These are phyloP conservation scores for Pterulicium gracile DNA, from an alignment of 1,284 basidiomycete species.

Conservation along the genomic window DNA sequence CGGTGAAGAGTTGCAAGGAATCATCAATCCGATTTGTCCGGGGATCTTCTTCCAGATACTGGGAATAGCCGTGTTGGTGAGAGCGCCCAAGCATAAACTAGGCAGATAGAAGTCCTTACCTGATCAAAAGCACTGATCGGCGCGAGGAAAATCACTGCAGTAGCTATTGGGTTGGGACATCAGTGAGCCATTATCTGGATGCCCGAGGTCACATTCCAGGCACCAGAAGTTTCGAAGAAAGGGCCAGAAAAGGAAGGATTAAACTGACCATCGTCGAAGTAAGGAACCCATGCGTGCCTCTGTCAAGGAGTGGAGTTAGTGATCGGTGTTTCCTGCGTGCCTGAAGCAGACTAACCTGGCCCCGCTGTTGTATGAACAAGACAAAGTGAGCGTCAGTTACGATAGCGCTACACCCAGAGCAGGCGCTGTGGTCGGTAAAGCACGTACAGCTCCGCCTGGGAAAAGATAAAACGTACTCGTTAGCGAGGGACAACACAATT, in stretches of 20 bases:
- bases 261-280: conserved; percentile 67
- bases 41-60: conserved; percentile 75
- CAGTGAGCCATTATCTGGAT: too few relatives aligned
- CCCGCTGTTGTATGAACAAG: conserved; percentile 26
- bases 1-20: conserved; percentile 65
- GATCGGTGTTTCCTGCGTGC: conserved; percentile 1
- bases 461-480: neutral
- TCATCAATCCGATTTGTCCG: conserved; percentile 70
- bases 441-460: conserved; percentile 46
- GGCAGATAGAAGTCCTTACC: conserved; percentile 33
- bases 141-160: conserved; percentile 66
- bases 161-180: conserved; percentile 33
- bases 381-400: conserved; percentile 4
- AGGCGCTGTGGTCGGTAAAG: too few relatives aligned
- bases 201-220: too few relatives aligned
- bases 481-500: neutral
- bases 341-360: conserved; percentile 29
- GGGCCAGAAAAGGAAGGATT: too few relatives aligned
- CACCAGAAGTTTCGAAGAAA: too few relatives aligned
- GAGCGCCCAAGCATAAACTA: conserved; percentile 7
- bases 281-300: conserved; percentile 72
- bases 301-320: conserved; percentile 19
- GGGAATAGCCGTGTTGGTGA: conserved; percentile 9
- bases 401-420: conserved; percentile 6
- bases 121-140: conserved; percentile 79